Conservation (phyloP, 1,284 basidiomycete genomes). For the Rhodotorula sp. region DNA sequence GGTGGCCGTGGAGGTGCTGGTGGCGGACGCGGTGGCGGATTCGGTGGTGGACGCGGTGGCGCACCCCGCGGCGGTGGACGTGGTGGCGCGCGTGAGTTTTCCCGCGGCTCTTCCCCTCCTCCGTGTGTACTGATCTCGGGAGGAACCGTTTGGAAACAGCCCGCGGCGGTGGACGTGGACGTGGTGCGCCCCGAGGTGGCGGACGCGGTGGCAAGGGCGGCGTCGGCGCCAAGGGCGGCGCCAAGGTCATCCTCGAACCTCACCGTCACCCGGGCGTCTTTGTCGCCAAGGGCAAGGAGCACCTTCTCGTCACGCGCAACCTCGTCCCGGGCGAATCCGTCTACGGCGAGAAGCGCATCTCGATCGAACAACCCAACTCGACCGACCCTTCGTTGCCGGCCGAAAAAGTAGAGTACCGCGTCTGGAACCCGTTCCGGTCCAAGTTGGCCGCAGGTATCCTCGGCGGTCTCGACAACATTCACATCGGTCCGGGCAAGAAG, state of each 20-base stretch:
- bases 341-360: conserved; percentile 84
- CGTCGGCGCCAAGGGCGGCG: conserved; percentile 66
- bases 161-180: conserved; percentile 20
- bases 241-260: conserved; percentile 79
- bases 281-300: conserved; percentile 68
- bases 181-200: conserved; percentile 45
- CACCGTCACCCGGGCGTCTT: conserved; percentile 87
- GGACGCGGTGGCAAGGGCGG: conserved; percentile 43
- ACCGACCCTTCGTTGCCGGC: conserved; percentile 63
- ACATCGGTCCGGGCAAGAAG: conserved; percentile 90
- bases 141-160: conserved; percentile 7
- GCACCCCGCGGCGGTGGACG: not conserved
- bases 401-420: conserved; percentile 93
- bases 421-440: conserved; percentile 98
- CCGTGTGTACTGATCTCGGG: not conserved
- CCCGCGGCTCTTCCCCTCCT: no score
- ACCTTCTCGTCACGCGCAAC: conserved; percentile 96
- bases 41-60: conserved; percentile 43
- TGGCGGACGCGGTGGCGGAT: conserved; percentile 43
- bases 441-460: conserved; percentile 97
- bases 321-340: conserved; percentile 95
- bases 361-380: conserved; percentile 60
- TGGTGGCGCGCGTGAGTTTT: not conserved
- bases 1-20: not conserved
- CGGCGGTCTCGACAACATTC: conserved; percentile 91